These are phyloP conservation scores for Candida sanyaensis DNA, from an alignment of 1,139 yeast species.

Conservation along the genomic window DNA sequence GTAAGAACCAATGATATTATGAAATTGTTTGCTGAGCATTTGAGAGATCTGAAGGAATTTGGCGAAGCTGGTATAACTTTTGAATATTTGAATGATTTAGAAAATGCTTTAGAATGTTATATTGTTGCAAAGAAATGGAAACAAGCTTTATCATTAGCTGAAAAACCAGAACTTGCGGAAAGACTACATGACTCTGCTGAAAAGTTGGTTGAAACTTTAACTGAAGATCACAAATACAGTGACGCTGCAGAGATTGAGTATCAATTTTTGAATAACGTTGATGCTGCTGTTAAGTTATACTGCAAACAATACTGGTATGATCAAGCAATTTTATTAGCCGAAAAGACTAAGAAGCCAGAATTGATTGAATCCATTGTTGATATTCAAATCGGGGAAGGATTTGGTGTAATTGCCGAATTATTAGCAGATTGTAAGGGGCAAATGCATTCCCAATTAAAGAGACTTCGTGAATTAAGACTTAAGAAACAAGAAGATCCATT, in stretches of 20 bases:
- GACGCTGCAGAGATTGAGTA: constrained; percentile 84
- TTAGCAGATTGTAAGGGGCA: constrained; percentile 91
- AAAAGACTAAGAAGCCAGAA: constrained; percentile 40
- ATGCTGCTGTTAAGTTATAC: constrained; percentile 63
- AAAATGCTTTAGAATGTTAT: constrained; percentile 70
- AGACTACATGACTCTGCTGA: constrained; percentile 50
- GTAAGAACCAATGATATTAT: constrained; percentile 57
- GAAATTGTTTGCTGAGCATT: constrained; percentile 59
- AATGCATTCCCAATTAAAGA: constrained; percentile 74
- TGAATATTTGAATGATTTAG: constrained; percentile 62
- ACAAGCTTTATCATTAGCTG: constrained; percentile 71
- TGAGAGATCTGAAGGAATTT: constrained; percentile 57
- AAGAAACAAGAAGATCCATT: constrained; percentile 86
- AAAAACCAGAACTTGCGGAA: constrained; percentile 34
- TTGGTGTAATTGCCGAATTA: constrained; percentile 82
- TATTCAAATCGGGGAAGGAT: constrained; percentile 80
- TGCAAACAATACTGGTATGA: constrained; percentile 79
- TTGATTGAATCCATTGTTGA: constrained; percentile 64
- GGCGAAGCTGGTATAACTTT: constrained; percentile 76
- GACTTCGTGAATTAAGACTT: constrained; percentile 80
- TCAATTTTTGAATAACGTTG: constrained; percentile 59
- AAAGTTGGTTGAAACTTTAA: constrained; percentile 57
- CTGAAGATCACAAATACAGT: constrained; percentile 70
- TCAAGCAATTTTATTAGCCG: constrained; percentile 71
- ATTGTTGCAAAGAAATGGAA: constrained; percentile 77